Evolutionary conservation across 352 stramenopile genomes (phyloP).

Genomic region (Globisporangium alternatum): DNA sequence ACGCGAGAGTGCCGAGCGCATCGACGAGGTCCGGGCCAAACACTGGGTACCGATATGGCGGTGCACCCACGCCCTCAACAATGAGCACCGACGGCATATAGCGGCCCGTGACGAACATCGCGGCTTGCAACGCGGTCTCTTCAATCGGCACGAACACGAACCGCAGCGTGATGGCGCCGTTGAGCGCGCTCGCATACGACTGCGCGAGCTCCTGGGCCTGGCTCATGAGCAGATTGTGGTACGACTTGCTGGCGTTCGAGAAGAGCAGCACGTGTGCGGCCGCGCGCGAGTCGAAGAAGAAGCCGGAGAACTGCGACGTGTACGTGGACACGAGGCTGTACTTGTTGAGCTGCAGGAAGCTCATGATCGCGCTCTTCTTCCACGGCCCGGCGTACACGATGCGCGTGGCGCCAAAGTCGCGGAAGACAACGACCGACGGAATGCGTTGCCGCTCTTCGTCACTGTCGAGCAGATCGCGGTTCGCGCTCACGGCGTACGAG

Average conservation of each 20-base stretch:
- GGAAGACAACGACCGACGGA: constrained; percentile 29
- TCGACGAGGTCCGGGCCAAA: constrained; percentile 12
- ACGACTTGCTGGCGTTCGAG: constrained; percentile 17
- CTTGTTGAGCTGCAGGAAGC: constrained; percentile 32
- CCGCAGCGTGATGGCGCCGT: constrained; percentile 17
- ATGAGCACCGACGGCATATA: constrained; percentile 29
- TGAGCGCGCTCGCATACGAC: constrained; percentile 10
- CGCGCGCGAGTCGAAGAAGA: constrained; percentile 28
- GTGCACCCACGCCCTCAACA: constrained; percentile 18
- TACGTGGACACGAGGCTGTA: constrained; percentile 36
- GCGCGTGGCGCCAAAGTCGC: constrained; percentile 26
- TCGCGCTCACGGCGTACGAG: constrained; percentile 24
- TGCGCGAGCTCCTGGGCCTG: constrained; percentile 18
- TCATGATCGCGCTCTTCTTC: constrained; percentile 22
- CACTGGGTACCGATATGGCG: constrained; percentile 16
- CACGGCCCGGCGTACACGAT: constrained; percentile 21
- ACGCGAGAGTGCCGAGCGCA: constrained; percentile 7
- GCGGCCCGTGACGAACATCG: constrained; percentile 24
- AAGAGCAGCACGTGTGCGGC: constrained; percentile 39
- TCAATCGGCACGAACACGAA: constrained; percentile 31
- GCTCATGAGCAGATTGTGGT: constrained; percentile 18
- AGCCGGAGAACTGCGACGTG: constrained; percentile 15
- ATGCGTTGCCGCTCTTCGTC: constrained; percentile 11
- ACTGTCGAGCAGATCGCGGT: constrained; percentile 20
- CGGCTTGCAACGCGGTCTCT: constrained; percentile 24